phyloP scores from a whole-genome alignment of 352 stramenopile genomes.

The Peronospora belbahrii region DNA sequence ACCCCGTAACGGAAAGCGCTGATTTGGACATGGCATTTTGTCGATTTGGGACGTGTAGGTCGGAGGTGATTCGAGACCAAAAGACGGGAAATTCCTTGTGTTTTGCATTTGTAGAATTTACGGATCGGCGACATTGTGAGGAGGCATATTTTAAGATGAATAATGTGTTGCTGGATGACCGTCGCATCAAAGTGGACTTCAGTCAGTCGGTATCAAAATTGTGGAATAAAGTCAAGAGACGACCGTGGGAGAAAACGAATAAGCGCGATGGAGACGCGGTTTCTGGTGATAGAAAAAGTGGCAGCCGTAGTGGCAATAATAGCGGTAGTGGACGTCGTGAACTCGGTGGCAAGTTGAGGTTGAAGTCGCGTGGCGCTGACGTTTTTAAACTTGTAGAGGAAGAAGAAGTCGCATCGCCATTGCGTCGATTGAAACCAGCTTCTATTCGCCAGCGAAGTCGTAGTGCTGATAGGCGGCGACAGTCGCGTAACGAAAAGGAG shows the following conservation, averaged over 20 bases:
- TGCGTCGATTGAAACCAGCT: slow-evolving; percentile 6
- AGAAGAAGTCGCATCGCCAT: slow-evolving; percentile 17
- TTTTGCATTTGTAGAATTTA: slow-evolving; percentile 99
- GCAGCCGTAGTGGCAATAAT: slow-evolving; percentile 7
- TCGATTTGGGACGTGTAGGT: slow-evolving; percentile 82
- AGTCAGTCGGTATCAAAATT: slow-evolving; percentile 97
- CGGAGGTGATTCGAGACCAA: slow-evolving; percentile 94
- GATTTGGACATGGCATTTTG: slow-evolving; percentile 94
- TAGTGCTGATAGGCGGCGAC: slow-evolving; percentile 14
- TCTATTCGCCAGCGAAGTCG: slow-evolving; percentile 8
- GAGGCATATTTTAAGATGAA: slow-evolving; percentile 99
- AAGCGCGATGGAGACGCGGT: slow-evolving; percentile 45
- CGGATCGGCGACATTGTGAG: slow-evolving; percentile 87
- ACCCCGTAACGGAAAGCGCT: slow-evolving; percentile 89
- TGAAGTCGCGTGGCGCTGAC: slow-evolving; percentile 31
- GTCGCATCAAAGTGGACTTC: slow-evolving; percentile 94
- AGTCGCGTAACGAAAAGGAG: slow-evolving; percentile 5
- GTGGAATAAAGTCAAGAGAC: slow-evolving; percentile 88
- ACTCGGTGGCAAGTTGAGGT: slow-evolving; percentile 29
- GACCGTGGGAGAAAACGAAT: slow-evolving; percentile 51
- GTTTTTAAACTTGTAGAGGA: slow-evolving; percentile 48
- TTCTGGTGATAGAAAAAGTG: slow-evolving; percentile 25
- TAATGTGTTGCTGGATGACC: slow-evolving; percentile 98
- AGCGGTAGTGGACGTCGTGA: slow-evolving; percentile 16
- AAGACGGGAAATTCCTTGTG: slow-evolving; percentile 97